Evolutionary conservation across 805 yeast species (phyloP).

Genomic region (Henningerozyma blattae): DNA sequence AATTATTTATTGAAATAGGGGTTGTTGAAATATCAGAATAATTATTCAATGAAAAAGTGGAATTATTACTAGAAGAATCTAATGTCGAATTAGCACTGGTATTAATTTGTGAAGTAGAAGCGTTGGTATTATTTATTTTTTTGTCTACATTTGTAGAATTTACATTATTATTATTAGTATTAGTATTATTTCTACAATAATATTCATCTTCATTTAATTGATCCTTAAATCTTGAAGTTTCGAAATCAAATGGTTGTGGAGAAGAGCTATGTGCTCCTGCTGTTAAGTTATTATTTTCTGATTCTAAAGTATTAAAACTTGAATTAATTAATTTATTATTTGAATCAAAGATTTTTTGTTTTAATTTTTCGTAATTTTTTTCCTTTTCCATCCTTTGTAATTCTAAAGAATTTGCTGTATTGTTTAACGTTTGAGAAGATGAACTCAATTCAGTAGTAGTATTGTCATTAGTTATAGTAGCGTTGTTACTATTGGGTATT

Average conservation of each 20-base stretch:
- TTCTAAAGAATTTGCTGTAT: constrained; percentile 1
- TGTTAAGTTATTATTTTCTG: neutral
- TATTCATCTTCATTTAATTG: neutral
- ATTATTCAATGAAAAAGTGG: no score
- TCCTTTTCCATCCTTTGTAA: constrained; percentile 26
- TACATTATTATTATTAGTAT: no score
- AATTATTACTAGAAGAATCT: no score
- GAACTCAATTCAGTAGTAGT: neutral
- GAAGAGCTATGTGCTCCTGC: constrained; percentile 4
- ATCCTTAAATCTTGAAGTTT: constrained; percentile 12
- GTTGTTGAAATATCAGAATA: no score
- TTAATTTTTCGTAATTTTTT: constrained; percentile 29
- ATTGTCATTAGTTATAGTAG: neutral
- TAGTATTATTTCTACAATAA: neutral
- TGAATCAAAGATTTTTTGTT: constrained; percentile 28
- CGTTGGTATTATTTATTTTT: no score
- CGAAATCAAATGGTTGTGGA: constrained; percentile 16
- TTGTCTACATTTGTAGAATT: neutral
- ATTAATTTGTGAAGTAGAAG: no score
- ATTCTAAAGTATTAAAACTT: neutral
- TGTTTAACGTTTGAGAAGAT: neutral
- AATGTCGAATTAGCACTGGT: no score
- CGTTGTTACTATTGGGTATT: neutral
- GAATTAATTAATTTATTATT: neutral
- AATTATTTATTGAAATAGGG: no score